Evolutionary conservation across 306 rosid species (phyloP), one percentile per base, ranked within the genome.

Genomic region (Rubus idaeus): DNA sequence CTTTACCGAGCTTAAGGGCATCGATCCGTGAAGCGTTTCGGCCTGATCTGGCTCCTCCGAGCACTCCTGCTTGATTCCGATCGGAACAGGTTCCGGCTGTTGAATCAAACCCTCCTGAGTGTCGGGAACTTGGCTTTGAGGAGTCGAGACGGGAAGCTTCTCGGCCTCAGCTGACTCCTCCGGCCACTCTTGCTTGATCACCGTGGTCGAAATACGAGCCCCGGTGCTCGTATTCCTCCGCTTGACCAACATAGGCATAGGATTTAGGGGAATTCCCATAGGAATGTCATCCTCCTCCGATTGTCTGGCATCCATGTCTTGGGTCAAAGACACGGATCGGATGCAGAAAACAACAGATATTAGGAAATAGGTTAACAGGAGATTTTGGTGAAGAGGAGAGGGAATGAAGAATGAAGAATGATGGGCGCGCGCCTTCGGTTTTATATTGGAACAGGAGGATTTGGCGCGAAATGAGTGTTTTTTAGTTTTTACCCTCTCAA

Each of bases 211-310:
- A 49, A 90, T 81, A 53, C 93, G 93, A 44, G 80, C 80, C 4
- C 94, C 91, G 5, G 82, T 87, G 69, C 88, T 84, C 5, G 91
- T 88, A 52, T 70, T 56, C 40, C 83, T 65, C 60, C 89, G 87
- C 37, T 81, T 82, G 5, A 91, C 89, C 1, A 79, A 35, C 68
- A 85, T 51, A 0, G 86, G 84, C 62, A 30, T 46, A 1, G 73
- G 79, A 2, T 71, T 71, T 26, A 46, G 72, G 18, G 35, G 53
- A 45, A 45, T 45, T 2, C 35, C 55, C 37, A 45, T 39, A 5
- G 64, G 65, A 3, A 71, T 39, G 4, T 39, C 65, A 7, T 73
- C 52, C 1, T 56, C 67, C 11, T 1, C 71, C 13, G 5, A 23
- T 4, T 65, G 47, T 37, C n/a, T 56, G 53, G 21, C 0, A 42